Percentiles rank a stretch among this genome's conserved stretches.
Conservation (phyloP, 2,329 filamentous ascomycete genomes). For the Fusarium nelsonii region DNA sequence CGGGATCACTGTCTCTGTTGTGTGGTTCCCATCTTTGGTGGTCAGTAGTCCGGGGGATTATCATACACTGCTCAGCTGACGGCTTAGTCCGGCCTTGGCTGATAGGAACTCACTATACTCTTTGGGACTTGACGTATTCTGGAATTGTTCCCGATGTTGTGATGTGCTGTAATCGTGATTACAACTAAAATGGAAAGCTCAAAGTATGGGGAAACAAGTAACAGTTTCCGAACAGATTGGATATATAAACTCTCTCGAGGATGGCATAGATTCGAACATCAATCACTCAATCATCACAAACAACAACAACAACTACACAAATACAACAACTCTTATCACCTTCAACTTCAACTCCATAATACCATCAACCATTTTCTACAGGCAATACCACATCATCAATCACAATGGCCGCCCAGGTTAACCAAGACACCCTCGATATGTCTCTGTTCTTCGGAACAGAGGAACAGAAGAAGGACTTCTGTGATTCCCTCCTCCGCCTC, state of each 20-base stretch:
- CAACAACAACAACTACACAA: neutral
- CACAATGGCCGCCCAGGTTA: slow-evolving; percentile 32
- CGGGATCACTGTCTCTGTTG: slow-evolving; percentile 34
- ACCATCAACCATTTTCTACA: too few relatives aligned
- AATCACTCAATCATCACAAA: slow-evolving; percentile 6
- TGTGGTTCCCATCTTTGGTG: neutral
- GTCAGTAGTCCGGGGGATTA: neutral
- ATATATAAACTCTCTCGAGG: slow-evolving; percentile 17
- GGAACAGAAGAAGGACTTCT: slow-evolving; percentile 44
- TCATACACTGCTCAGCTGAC: neutral
- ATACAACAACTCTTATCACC: neutral
- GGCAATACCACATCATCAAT: too few relatives aligned
- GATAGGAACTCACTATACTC: neutral
- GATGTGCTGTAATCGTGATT: neutral
- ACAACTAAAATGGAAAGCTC: slow-evolving; percentile 5
- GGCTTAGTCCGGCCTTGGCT: slow-evolving; percentile 27
- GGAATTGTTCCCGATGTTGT: neutral
- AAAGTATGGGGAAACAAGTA: slow-evolving; percentile 18
- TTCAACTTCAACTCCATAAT: neutral
- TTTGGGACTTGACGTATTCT: slow-evolving; percentile 6
- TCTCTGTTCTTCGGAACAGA: slow-evolving; percentile 48
- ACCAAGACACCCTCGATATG: slow-evolving; percentile 46
- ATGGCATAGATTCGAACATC: neutral
- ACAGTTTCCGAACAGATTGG: slow-evolving; percentile 21
- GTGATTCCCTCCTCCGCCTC: slow-evolving; percentile 39